Evolutionary conservation across 441 rosid species (phyloP).

Genomic region (Geranium incanum): DNA sequence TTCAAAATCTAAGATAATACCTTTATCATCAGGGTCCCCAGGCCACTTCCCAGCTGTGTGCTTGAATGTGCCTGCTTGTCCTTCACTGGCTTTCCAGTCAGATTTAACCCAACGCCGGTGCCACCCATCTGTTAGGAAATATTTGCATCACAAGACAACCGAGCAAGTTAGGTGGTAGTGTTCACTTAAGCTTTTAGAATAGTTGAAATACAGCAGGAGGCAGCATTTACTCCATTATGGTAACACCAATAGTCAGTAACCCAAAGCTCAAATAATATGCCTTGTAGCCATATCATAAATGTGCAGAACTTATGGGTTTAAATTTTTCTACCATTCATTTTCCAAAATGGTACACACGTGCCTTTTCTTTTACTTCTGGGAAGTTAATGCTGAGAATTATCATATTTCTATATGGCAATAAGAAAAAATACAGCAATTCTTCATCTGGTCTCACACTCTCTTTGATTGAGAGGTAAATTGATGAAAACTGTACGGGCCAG

Average conservation of each 20-base stretch:
- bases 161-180: neutral
- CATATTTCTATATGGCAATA: neutral
- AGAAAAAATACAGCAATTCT: neutral
- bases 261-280: too few species aligned
- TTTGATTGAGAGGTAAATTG: too few species aligned
- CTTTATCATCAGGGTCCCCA: neutral
- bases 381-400: too few species aligned
- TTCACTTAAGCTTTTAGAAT: neutral
- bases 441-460: too few species aligned
- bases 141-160: neutral
- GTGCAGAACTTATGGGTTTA: neutral
- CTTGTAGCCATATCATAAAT: neutral
- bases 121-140: constrained; percentile 23
- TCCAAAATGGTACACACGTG: neutral
- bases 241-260: neutral
- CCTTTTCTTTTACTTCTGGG: neutral
- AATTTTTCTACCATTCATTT: neutral
- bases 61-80: neutral
- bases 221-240: neutral
- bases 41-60: constrained; percentile 7
- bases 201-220: neutral
- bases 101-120: constrained; percentile 17
- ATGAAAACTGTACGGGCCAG: too few species aligned
- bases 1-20: neutral
- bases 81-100: constrained; percentile 9